Conservation (phyloP, 2,329 filamentous ascomycete genomes). For the Clonostachys rosea region DNA sequence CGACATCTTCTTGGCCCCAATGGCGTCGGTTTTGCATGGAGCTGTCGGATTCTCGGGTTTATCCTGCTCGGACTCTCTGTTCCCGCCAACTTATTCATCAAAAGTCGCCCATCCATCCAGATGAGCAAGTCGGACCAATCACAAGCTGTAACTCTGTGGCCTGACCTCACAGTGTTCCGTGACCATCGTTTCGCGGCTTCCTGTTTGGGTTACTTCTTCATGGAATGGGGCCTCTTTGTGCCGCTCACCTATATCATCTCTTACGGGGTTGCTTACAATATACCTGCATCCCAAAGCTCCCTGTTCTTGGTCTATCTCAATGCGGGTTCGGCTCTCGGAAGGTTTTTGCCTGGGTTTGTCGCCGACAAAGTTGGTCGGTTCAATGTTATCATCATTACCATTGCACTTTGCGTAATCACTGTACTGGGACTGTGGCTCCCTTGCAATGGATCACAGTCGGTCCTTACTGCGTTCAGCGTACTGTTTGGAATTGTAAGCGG, state of each 20-base stretch:
- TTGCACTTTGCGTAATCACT: slow-evolving; percentile 55
- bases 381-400: slow-evolving; percentile 56
- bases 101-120: background rate
- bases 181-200: background rate
- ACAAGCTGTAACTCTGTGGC: background rate
- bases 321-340: slow-evolving; percentile 63
- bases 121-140: background rate
- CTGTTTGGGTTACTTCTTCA: slow-evolving; percentile 20
- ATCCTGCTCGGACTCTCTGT: slow-evolving; percentile 1
- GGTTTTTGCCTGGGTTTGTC: slow-evolving; percentile 56
- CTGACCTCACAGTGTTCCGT: slow-evolving; percentile 4
- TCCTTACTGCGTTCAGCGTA: slow-evolving; percentile 44
- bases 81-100: slow-evolving; percentile 1
- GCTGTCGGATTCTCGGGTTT: slow-evolving; percentile 19
- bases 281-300: slow-evolving; percentile 41
- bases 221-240: slow-evolving; percentile 39
- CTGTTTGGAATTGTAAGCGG: slow-evolving; percentile 71
- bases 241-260: slow-evolving; percentile 55
- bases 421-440: slow-evolving; percentile 45
- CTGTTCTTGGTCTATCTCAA: slow-evolving; percentile 68
- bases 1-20: slow-evolving; percentile 16
- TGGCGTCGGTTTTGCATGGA: slow-evolving; percentile 23
- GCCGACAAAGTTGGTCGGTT: slow-evolving; percentile 66
- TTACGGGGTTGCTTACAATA: slow-evolving; percentile 50
- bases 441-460: slow-evolving; percentile 11